Percentiles rank a stretch among this genome's conserved stretches.
Evolutionary conservation across 306 rosid genomes (phyloP).

Genomic region (Pyrus bretschneideri): DNA sequence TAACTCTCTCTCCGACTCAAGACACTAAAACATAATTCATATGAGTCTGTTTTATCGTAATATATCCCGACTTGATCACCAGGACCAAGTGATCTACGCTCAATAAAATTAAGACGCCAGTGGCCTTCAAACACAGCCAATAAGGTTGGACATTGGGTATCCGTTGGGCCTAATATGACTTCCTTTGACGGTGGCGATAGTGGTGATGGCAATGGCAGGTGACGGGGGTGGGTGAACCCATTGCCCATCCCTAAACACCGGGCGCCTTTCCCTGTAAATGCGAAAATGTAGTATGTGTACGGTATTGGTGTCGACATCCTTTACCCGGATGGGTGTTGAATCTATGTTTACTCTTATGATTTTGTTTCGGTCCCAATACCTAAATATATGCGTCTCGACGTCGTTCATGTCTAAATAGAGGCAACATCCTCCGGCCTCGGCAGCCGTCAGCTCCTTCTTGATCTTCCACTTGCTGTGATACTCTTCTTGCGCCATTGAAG

Average conservation of each 20-base stretch:
- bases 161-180: too few species aligned
- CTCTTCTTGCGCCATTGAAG: not conserved
- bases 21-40: not conserved
- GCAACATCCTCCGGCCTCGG: not conserved
- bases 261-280: not conserved
- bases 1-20: too few species aligned
- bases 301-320: not conserved
- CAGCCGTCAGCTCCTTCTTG: not conserved
- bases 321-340: not conserved
- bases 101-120: not conserved
- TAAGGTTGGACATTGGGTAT: too few species aligned
- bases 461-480: not conserved
- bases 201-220: too few species aligned
- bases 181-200: too few species aligned
- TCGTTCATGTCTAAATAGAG: not conserved
- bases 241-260: too few species aligned
- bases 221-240: too few species aligned
- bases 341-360: not conserved
- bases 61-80: not conserved
- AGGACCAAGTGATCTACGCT: not conserved
- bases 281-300: not conserved
- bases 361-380: not conserved
- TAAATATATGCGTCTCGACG: not conserved
- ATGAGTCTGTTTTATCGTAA: not conserved
- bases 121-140: not conserved